Evolutionary conservation across 345 rosid species (phyloP), one percentile per base, ranked within the genome.

Genomic region (Camelina sativa): DNA sequence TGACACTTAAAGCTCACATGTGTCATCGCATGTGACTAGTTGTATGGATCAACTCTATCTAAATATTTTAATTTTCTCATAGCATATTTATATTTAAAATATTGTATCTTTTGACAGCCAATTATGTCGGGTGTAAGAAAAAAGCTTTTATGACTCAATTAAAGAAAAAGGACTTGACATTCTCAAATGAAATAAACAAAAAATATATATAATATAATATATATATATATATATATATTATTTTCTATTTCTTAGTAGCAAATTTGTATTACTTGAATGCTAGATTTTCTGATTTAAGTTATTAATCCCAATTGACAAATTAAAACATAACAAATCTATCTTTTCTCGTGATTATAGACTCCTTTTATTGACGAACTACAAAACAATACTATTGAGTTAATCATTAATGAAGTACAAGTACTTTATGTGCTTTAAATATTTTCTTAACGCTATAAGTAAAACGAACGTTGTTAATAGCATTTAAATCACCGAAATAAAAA

Each of bases 21-120:
- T 68, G 74, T 58, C 53, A 63, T 30, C 65, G 59, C 80, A 76
- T 63, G 80, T 76, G 75, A 55, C 71, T 62, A 69, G 70, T 62
- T 62, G 48, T 17, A 54, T 55, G 52, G 44, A 69, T 62, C 64
- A 23, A 76, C 37, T 76, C 7, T 46, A 55, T 17, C 17, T 17
- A 17, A 17, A 8, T 69, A 43, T 62, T 62, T 46, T n/a, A 7
- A 34, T 53, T 69, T 67, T 61, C n/a, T 32, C 5, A 67, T 51
- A 38, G 56, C 38, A 43, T 38, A 7, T 43, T 5, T 35, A 37
- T 47, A 22, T 60, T 59, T 11, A 16, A n/a, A 20, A 48, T 66
- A 17, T 32, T 41, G 23, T 68, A 61, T 68, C 2, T 30, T 28
- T 67, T 62, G 79, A 76, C 80, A 76, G 75, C 70, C 58, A 69